Base-by-base conservation (phyloP, 257 asterid species). In the Solanum corneliomulleri region DNA sequence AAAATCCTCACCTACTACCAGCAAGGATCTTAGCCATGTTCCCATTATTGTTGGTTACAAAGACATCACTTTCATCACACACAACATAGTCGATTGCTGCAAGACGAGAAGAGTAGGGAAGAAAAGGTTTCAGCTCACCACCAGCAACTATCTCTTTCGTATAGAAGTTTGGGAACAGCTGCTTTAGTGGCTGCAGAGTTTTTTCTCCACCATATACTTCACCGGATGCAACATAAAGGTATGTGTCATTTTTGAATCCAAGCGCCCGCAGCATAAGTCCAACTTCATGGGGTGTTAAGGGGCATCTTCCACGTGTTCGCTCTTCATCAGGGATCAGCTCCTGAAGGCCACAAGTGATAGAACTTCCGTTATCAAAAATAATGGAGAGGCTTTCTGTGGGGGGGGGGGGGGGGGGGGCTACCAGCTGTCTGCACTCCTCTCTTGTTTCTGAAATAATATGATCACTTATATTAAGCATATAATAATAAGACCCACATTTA, bases 1-100 rank as follows among this genome's bases (percentile, higher is more conserved):
- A 18, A 81, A 33, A 81, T 52, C 69, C 85, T 85, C 87, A 97
- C 99, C 99, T 95, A 86, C 98, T 93, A 86, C 99, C 99, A 86
- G 99, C 98, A 85, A 97, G 95, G 93, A 97, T 94, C 92, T 97
- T 97, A 87, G 99, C 99, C 99, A 97, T 97, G 91, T 97, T 97
- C 86, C 99, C 99, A 11, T 97, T 97, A 90, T 97, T 97, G 92
- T 97, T 97, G 35, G 99, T 94, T 89, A 96, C 95, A 88, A 97
- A 97, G 85, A 97, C 99, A 90, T 97, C 99, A 90, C 99, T 96
- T 91, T 96, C 99, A 82, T 96, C 99, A 77, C 98, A 95, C 58
- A 96, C 99, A 82, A 93, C 92, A 92, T 96, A 96, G 92, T 97
- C 99, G 29, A 95, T 88, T 60, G 99, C 99, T 85, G 99, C 99